Evolutionary conservation across 1,284 basidiomycete genomes (phyloP), one percentile per base, ranked within the genome.

Genomic region (Pseudozyma tsukubaensis): DNA sequence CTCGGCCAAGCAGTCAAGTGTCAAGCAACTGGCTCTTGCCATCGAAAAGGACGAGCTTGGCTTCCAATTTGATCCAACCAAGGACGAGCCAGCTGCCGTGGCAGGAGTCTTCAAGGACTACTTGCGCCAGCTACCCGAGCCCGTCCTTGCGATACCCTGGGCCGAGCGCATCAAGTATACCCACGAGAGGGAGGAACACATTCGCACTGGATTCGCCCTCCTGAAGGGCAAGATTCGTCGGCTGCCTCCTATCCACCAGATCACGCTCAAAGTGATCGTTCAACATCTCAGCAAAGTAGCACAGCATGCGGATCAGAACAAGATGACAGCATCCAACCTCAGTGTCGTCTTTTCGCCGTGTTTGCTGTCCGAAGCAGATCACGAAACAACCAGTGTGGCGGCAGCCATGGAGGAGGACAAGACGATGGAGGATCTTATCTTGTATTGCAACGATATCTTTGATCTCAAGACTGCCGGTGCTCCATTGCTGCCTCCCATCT

Each of bases 51-150:
- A 97, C 83, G 97, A 98, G 85, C 86, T 88, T n/a, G 86, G 87
- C 4, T 98, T 98, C 85, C 86, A 88, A 58, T 96, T 99, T 82
- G 89, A 90, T 45, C 86, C 88, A 12, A 85, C 88, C 7, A 89
- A 89, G 48, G 93, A 97, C 79, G 97, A 99, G 82, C 88, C 95
- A 0, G 92, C 91, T 80, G 92, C 91, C 11, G 91, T 97, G n/a
- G 89, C 93, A 5, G 94, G 93, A 0, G 88, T 99, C 50, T 86
- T 99, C 60, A 98, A 99, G 91, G 87, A 92, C 43, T 95, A 94
- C 86, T 87, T 99, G 40, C 91, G 96, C 35, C 93, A 95, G 81
- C 87, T 99, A 3, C 94, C 96, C 0, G 93, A 95, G 78, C 92
- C 95, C 0, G 88, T 98, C n/a, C 95, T 98, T 87, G 90, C 87